Evolutionary conservation across 2,329 filamentous ascomycete genomes (phyloP).

Genomic region (Allantophomopsis cytisporea): DNA sequence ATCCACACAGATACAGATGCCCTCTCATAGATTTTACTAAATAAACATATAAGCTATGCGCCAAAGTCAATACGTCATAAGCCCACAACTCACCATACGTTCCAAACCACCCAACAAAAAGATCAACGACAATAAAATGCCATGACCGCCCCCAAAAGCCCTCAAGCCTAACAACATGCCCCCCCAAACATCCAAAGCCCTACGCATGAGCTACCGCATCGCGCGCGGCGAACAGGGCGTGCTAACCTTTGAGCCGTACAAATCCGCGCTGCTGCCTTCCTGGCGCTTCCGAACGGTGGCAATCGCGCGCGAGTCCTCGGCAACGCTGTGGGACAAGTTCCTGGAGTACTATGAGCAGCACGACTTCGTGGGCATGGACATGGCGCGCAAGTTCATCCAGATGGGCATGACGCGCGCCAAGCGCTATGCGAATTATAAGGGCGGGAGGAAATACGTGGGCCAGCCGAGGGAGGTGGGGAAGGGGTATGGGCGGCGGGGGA

Average conservation of each 20-base stretch:
- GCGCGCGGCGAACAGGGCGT: constrained; percentile 47
- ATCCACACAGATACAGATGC: too few species aligned
- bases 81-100: too few species aligned
- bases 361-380: constrained; percentile 53
- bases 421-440: constrained; percentile 40
- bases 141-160: too few species aligned
- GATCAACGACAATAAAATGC: too few species aligned
- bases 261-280: constrained; percentile 40
- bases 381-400: constrained; percentile 49
- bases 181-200: constrained; percentile 9
- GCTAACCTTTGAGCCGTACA: constrained; percentile 50
- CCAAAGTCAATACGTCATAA: too few species aligned
- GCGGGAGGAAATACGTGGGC: constrained; percentile 36
- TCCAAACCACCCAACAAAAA: too few species aligned
- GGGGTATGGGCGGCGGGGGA: background rate
- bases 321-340: constrained; percentile 34
- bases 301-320: constrained; percentile 35
- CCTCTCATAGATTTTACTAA: too few species aligned
- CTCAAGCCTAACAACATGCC: too few species aligned
- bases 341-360: constrained; percentile 30
- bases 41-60: too few species aligned
- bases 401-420: constrained; percentile 52
- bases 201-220: constrained; percentile 39
- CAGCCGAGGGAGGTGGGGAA: constrained; percentile 15
- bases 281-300: constrained; percentile 43